These are phyloP conservation scores for Trametes sp. DNA, from an alignment of 1,284 basidiomycete species.

Conservation along the genomic window DNA sequence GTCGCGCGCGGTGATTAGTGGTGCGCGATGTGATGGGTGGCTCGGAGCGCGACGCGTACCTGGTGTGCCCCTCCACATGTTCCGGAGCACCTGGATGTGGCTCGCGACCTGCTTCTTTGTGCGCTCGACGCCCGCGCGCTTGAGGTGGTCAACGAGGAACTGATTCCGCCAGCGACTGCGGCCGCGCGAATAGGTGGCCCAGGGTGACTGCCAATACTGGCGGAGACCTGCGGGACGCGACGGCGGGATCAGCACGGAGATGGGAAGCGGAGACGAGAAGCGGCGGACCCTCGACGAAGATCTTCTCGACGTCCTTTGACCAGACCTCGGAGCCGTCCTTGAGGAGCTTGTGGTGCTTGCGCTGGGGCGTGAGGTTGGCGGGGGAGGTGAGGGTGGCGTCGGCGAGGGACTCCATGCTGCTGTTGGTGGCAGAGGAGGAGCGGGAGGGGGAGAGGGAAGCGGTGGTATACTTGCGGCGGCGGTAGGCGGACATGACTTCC, in stretches of 20 bases:
- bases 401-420: slow-evolving; percentile 35
- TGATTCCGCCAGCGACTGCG: slow-evolving; percentile 83
- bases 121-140: slow-evolving; percentile 68
- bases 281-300: slow-evolving; percentile 74
- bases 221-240: slow-evolving; percentile 58
- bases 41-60: slow-evolving; percentile 48
- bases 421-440: slow-evolving; percentile 38
- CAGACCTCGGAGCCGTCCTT: slow-evolving; percentile 86
- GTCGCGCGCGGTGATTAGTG: slow-evolving; percentile 37
- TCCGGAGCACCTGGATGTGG: slow-evolving; percentile 82
- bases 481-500: slow-evolving; percentile 41
- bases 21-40: slow-evolving; percentile 1
- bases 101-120: slow-evolving; percentile 86
- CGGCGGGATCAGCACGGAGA: slow-evolving; percentile 20
- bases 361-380: slow-evolving; percentile 72
- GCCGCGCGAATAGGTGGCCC: slow-evolving; percentile 78
- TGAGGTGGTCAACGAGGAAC: slow-evolving; percentile 80
- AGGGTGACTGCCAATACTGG: slow-evolving; percentile 80
- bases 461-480: slow-evolving; percentile 35
- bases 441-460: slow-evolving; percentile 35
- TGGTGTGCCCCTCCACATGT: slow-evolving; percentile 86
- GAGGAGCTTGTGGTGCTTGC: slow-evolving; percentile 83
- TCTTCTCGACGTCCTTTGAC: slow-evolving; percentile 76
- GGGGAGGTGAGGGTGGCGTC: slow-evolving; percentile 44
- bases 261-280: slow-evolving; percentile 5